Evolutionary conservation across 1,284 basidiomycete genomes (phyloP).

Genomic region (Apiotrichum laibachii): DNA sequence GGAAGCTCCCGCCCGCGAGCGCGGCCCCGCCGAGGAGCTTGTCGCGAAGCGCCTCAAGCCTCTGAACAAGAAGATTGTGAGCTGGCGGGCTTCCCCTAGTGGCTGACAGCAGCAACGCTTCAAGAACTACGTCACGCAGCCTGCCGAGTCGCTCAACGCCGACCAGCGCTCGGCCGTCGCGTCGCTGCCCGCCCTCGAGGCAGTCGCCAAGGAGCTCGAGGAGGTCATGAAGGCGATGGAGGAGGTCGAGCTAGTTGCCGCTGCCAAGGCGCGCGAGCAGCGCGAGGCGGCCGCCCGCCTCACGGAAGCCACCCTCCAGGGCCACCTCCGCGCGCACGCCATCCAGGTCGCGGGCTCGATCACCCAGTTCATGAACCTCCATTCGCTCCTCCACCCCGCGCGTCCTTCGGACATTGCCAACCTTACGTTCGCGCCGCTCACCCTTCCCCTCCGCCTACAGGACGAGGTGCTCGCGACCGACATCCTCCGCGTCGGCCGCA

Average conservation of each 20-base stretch:
- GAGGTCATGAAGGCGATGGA: constrained; percentile 77
- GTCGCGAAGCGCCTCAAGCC: constrained; percentile 70
- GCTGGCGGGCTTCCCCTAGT: too few species aligned
- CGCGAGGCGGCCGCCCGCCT: constrained; percentile 25
- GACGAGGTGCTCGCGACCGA: constrained; percentile 47
- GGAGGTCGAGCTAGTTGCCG: constrained; percentile 33
- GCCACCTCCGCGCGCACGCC: constrained; percentile 13
- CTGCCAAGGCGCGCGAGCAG: constrained; percentile 27
- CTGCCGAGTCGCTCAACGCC: constrained; percentile 71
- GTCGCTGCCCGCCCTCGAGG: constrained; percentile 69
- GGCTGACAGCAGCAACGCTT: constrained; percentile 64
- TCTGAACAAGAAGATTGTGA: constrained; percentile 77
- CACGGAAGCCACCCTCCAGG: constrained; percentile 11
- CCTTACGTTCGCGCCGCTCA: constrained; percentile 50
- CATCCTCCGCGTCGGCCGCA: constrained; percentile 39
- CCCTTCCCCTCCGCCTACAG: constrained; percentile 41
- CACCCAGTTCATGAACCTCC: constrained; percentile 64
- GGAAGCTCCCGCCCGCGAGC: constrained; percentile 15
- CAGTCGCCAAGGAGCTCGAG: constrained; percentile 70
- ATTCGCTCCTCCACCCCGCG: constrained; percentile 57
- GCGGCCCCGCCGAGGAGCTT: constrained; percentile 68
- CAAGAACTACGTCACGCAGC: constrained; percentile 63
- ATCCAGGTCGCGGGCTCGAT: constrained; percentile 57
- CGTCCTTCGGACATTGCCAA: constrained; percentile 38
- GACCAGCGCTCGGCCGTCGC: constrained; percentile 73